Evolutionary conservation across 768 basidiomycete genomes (phyloP).

Genomic region (Cystofilobasidium macerans): DNA sequence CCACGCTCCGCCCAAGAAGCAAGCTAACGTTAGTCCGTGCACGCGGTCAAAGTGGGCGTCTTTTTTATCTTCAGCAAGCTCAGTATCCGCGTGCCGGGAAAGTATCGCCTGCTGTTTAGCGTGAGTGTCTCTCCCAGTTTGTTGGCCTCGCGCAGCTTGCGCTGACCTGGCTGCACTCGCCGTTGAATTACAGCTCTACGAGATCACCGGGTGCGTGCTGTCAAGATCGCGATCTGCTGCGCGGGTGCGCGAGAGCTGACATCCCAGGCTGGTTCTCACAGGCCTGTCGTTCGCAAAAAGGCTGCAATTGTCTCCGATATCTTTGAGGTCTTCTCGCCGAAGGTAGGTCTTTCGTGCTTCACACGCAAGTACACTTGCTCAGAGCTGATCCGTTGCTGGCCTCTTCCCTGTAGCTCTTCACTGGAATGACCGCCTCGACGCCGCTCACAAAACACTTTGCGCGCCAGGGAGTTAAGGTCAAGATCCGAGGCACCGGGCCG

Average conservation of each 20-base stretch:
- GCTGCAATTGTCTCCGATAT: slow-evolving; percentile 32
- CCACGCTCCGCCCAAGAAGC: not conserved
- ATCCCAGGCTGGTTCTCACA: not conserved
- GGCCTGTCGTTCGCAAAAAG: slow-evolving; percentile 28
- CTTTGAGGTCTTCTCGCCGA: slow-evolving; percentile 40
- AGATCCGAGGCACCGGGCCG: slow-evolving; percentile 29
- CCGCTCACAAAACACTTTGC: slow-evolving; percentile 38
- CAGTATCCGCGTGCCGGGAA: slow-evolving; percentile 36
- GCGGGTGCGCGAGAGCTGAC: not conserved
- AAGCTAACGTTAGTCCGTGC: not conserved
- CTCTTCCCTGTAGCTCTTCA: slow-evolving; percentile 28
- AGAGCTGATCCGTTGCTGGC: not conserved
- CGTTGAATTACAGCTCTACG: slow-evolving; percentile 33
- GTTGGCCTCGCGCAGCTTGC: not conserved
- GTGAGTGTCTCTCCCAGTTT: not conserved
- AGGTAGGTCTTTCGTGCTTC: slow-evolving; percentile 24
- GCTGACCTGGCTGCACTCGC: not conserved
- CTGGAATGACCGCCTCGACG: slow-evolving; percentile 38
- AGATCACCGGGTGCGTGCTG: slow-evolving; percentile 35
- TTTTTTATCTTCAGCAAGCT: slow-evolving; percentile 39
- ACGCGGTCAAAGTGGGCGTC: slow-evolving; percentile 25
- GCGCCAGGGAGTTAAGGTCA: slow-evolving; percentile 38
- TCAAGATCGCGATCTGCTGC: not conserved
- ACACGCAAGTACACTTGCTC: not conserved
- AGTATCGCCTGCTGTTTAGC: slow-evolving; percentile 32